Evolutionary conservation across 805 yeast genomes (phyloP), one percentile per base, ranked within the genome.

Genomic region (Starmerella floricola): DNA sequence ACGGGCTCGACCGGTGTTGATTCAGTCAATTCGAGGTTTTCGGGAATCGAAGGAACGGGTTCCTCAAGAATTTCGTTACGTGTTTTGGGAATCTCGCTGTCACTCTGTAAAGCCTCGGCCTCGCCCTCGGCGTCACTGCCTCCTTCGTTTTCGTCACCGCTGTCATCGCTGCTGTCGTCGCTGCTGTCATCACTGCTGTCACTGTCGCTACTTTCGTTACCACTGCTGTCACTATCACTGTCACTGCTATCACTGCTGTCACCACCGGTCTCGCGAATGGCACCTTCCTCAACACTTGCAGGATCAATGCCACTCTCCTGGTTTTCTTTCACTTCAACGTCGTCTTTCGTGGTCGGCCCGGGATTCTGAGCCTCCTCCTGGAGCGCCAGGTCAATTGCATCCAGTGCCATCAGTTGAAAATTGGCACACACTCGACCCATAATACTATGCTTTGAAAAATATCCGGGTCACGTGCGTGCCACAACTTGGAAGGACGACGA

Each of bases 41-140:
- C 73, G 0, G 95, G 94, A 2, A 88, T 59, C 18, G 63, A 62
- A 0, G 80, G 79, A 0, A 85, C 79, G 0, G 63, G 65, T 52
- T 79, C 94, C 40, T 83, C 85, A 0, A 62, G 50, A 2, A 78
- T 60, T 55, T 88, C 97, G 56, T 88, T 79, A 45, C 76, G 78
- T 1, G 96, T 85, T 24, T 66, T 59, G 18, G 88, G 81, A 1
- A 94, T 94, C 0, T 46, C 56, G 11, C 46, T 43, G 8, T 44
- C 51, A 10, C 27, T 47, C 10, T 36, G 45, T 32, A n/a, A 28
- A 4, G 29, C 43, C 13, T 40, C 44, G 4, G 27, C 51, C 1
- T 36, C 54, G 2, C 38, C 58, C 4, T 31, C 53, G 30, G 45
- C 58, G 1, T 47, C 60, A n/a, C 50, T 55, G 3, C 44, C 53